A percentile compares a stretch with the other conserved stretches of the same genome.
These are phyloP conservation scores for Tetrapisispora taiwanensis DNA, from an alignment of 805 yeast species.

Conservation along the genomic window DNA sequence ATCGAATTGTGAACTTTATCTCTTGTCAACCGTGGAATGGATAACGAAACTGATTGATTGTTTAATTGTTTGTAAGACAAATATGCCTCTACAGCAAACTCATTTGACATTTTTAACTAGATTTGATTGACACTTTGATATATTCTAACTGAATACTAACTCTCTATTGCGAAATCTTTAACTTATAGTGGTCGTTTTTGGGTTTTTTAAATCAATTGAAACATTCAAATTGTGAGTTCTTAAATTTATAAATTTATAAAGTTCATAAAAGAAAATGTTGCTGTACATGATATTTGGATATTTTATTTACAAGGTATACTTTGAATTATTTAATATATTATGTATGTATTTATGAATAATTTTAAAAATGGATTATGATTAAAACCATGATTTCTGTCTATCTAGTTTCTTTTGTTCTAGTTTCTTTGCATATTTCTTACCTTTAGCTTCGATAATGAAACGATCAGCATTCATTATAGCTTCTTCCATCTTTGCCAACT, in stretches of 20 bases:
- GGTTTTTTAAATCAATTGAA: too few species aligned
- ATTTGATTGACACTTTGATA: too few species aligned
- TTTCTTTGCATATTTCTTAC: conserved; percentile 37
- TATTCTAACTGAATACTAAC: neutral
- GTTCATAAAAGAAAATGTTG: too few species aligned
- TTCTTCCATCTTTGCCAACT: conserved; percentile 49
- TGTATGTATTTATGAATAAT: neutral
- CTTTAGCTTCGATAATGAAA: conserved; percentile 55
- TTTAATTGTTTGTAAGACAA: conserved; percentile 24
- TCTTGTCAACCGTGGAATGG: conserved; percentile 25
- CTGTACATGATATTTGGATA: neutral
- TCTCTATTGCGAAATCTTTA: too few species aligned
- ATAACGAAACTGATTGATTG: conserved; percentile 26
- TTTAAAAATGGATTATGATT: neutral
- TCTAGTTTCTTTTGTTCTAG: conserved; percentile 33
- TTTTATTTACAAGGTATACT: neutral
- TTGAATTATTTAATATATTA: neutral
- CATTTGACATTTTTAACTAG: conserved; percentile 13
- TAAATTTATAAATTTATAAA: too few species aligned
- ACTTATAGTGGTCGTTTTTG: too few species aligned
- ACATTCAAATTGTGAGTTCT: neutral
- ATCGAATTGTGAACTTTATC: conserved; percentile 23
- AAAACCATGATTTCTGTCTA: conserved; percentile 3
- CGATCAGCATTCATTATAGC: conserved; percentile 63
- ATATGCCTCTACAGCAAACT: conserved; percentile 24